These are phyloP conservation scores for Cercospora berteroae DNA, from an alignment of 2,329 filamentous ascomycete species.

Conservation along the genomic window DNA sequence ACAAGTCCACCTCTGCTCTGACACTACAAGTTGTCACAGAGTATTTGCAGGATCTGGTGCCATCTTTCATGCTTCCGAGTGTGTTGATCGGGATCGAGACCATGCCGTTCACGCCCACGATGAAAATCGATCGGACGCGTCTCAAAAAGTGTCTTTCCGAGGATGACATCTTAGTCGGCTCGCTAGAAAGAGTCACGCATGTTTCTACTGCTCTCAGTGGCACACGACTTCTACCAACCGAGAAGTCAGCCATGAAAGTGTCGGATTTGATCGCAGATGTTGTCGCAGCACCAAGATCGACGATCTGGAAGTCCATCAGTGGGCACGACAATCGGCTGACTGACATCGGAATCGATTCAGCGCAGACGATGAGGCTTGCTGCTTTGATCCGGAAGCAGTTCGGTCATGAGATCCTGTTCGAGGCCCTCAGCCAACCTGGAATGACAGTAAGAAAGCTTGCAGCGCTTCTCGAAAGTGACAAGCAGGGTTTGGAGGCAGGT, in stretches of 20 bases:
- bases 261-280: background rate
- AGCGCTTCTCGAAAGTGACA: background rate
- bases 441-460: background rate
- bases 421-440: background rate
- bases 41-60: background rate
- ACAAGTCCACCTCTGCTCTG: background rate
- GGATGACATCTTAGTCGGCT: background rate
- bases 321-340: slow-evolving; percentile 4
- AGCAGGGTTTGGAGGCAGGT: background rate
- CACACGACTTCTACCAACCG: background rate
- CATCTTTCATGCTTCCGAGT: slow-evolving; percentile 3
- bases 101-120: slow-evolving; percentile 9
- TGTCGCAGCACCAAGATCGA: background rate
- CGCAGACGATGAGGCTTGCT: slow-evolving; percentile 7
- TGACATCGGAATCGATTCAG: slow-evolving; percentile 10
- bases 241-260: background rate
- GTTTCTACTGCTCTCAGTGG: background rate
- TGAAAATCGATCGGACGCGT: slow-evolving; percentile 11
- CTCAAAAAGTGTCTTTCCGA: slow-evolving; percentile 6
- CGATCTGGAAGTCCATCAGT: background rate
- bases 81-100: background rate
- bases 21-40: background rate
- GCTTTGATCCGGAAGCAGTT: background rate
- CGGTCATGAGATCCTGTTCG: background rate
- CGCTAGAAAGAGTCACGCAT: background rate